Evolutionary conservation across 306 rosid genomes (phyloP), one percentile per base, ranked within the genome.

Genomic region (Arachis stenosperma): DNA sequence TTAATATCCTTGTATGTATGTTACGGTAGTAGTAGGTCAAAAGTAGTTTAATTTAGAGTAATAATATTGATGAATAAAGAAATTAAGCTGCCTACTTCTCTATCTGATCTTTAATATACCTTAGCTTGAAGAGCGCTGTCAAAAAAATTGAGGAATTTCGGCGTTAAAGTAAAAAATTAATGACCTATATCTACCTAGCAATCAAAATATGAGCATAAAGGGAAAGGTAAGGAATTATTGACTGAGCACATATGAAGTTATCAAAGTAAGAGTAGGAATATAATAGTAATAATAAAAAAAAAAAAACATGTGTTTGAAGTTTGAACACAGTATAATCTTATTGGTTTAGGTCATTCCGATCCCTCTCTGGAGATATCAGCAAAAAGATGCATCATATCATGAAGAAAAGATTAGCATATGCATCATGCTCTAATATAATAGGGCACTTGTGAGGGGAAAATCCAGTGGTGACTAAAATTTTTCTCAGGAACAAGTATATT

Each of bases 21-120:
- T 5, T 22, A 52, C 9, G 10, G 17, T 63, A 14, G 17, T 63
- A 69, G 81, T 79, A 75, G 80, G 80, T 81, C 52, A 71, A 44
- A 55, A 78, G 40, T 42, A 14, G 69, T 63, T 33, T 33, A 33
- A 2, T 17, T 33, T 33, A 33, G 37, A 33, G 37, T 33, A 33
- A 2, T 33, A 33, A 4, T 33, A 4, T 0, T 33, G 37, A 33
- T 2, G 37, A 33, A 33, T 2, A 33, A 33, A 33, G 37, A 33
- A 33, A 33, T 33, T 33, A 33, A 33, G 37, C 37, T 33, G 37
- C 37, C 37, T 33, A 33, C 37, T 33, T 2, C 37, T 33, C 27
- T 33, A 2, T 33, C 37, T 33, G 4, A 33, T 33, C 4, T 33
- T 33, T 33, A 33, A 2, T 33, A 2, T 33, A 33, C 37, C 37